These are phyloP conservation scores for Haberlea rhodopensis DNA, from an alignment of 257 asterid species.

Conservation along the genomic window DNA sequence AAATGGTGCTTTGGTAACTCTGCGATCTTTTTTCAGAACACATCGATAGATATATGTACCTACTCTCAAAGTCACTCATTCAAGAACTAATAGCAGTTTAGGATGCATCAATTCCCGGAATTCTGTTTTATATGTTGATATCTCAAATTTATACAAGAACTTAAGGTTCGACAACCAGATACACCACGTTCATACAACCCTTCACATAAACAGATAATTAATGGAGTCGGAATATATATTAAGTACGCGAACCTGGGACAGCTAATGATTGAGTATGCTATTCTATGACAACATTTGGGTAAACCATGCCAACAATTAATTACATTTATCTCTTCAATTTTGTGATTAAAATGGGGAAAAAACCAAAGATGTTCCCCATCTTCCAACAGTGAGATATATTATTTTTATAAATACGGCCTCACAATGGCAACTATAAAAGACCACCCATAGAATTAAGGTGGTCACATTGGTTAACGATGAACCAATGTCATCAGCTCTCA, in stretches of 20 bases:
- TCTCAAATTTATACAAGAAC: neutral
- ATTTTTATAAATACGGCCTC: too few relatives aligned
- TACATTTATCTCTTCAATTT: too few relatives aligned
- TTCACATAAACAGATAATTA: neutral
- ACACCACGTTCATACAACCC: neutral
- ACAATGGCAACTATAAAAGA: too few relatives aligned
- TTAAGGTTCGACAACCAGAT: too few relatives aligned
- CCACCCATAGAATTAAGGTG: too few relatives aligned
- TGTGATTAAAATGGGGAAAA: too few relatives aligned
- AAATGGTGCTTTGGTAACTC: neutral
- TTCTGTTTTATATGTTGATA: neutral
- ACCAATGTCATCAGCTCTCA: too few relatives aligned
- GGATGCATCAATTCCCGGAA: neutral
- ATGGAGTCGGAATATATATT: neutral
- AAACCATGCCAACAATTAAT: slow-evolving; percentile 11
- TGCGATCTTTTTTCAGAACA: neutral
- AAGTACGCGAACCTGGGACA: neutral
- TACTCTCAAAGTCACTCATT: neutral
- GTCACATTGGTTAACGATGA: too few relatives aligned
- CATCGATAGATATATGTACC: neutral
- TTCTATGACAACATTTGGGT: neutral
- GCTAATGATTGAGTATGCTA: neutral
- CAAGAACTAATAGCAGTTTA: neutral
- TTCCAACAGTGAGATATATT: too few relatives aligned
- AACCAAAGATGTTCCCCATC: neutral